Base-by-base conservation (phyloP, 257 asterid species). In the Solanum virginianum region DNA sequence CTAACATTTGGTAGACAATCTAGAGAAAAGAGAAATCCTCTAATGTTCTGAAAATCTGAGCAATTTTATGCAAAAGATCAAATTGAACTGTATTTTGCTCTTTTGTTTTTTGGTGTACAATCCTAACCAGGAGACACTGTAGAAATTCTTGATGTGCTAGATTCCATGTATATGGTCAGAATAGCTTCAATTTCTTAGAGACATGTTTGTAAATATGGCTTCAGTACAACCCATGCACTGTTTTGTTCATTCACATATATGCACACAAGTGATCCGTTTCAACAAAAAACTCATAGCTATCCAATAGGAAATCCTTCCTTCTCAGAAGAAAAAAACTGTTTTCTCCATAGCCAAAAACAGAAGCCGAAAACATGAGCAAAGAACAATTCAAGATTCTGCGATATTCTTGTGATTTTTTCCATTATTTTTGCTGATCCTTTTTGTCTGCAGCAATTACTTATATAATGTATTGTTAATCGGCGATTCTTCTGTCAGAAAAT, bases 401-500 rank as follows among this genome's bases (percentile, higher is more conserved):
- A 75, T 26, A 36, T 11, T 14, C 16, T 7, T 59, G 45, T 24
- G 69, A 32, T 56, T 60, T 47, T 20, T 17, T 29, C 5, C 8
- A 69, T 65, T 65, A 72, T 11, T 81, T 85, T 82, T 71, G 47
- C 18, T 47, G 16, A 18, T 36, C 9, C 22, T 53, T 65, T 39
- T 45, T 32, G 7, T n/a, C 83, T 84, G 79, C 82, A 91, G 92
- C 56, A 91, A 91, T 85, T 91, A 89, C 84, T 54, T 91, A 90
- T 91, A 89, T 89, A 91, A 91, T 84, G 87, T 84, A 43, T 85
- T 91, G 88, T 84, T 91, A 66, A 89, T 91, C 82, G 92, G 93
- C n/a, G 92, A 89, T 85, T 91, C 92, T 22, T 89, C 93, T 43
- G 92, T 86, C 66, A 92, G 92, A 59, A 91, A 91, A 74, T 89